Evolutionary conservation across 139 green algal genomes (phyloP).

Genomic region (Chlorella sp.): DNA sequence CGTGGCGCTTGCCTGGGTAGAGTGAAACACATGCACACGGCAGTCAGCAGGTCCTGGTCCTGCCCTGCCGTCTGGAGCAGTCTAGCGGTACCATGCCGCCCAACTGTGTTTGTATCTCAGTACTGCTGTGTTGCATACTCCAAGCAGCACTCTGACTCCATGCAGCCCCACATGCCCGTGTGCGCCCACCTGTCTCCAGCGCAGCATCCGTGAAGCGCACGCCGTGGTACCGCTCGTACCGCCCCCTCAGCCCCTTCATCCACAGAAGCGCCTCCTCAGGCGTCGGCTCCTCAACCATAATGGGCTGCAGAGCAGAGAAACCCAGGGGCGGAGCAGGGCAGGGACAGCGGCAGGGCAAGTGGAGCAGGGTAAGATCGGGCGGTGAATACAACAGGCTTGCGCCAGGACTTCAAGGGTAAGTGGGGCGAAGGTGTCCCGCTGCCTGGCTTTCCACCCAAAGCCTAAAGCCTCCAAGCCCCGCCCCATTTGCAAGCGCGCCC

Average conservation of each 20-base stretch:
- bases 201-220: conserved; percentile 75
- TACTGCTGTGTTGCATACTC: not conserved
- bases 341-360: no score
- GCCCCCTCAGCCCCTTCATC: conserved; percentile 76
- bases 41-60: no score
- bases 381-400: not conserved
- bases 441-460: no score
- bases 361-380: not conserved
- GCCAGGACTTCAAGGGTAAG: no score
- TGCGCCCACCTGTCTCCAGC: conserved; percentile 46
- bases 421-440: no score
- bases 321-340: not conserved
- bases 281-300: conserved; percentile 84
- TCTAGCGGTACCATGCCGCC: no score
- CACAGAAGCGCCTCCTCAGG: conserved; percentile 73
- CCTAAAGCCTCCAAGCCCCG: no score
- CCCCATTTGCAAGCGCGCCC: no score
- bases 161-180: not conserved
- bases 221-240: conserved; percentile 86
- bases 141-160: not conserved
- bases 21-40: not conserved
- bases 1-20: not conserved
- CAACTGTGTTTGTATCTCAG: no score
- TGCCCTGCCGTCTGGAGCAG: no score
- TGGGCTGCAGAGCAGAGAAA: conserved; percentile 55